Evolutionary conservation across 495 filamentous ascomycete species (phyloP).

Genomic region (Rusavskia elegans): DNA sequence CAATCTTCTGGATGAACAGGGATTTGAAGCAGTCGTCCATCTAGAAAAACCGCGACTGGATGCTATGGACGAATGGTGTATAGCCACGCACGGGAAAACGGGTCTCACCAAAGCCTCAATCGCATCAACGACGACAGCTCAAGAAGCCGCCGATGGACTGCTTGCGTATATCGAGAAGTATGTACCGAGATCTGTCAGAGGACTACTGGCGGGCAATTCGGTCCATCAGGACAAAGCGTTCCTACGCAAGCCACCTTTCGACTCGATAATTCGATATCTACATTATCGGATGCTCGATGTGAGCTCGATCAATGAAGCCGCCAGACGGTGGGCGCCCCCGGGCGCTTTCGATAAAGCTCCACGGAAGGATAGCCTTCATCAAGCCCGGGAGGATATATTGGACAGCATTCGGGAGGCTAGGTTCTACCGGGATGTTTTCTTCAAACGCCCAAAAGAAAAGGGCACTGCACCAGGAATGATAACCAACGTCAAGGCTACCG

Average conservation of each 20-base stretch:
- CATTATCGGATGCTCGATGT: constrained; percentile 89
- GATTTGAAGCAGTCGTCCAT: constrained; percentile 70
- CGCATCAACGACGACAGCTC: constrained; percentile 52
- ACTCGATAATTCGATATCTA: constrained; percentile 52
- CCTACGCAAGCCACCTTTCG: constrained; percentile 57
- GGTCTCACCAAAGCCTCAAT: constrained; percentile 70
- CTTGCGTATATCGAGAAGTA: constrained; percentile 60
- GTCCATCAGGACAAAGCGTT: constrained; percentile 85
- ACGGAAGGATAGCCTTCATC: constrained; percentile 57
- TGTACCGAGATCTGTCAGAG: constrained; percentile 45
- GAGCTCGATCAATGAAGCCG: constrained; percentile 78
- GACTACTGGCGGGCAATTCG: constrained; percentile 75
- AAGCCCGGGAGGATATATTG: constrained; percentile 77
- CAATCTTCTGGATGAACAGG: constrained; percentile 54
- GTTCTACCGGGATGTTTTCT: constrained; percentile 57
- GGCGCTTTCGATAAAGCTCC: constrained; percentile 45
- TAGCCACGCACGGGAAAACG: constrained; percentile 44
- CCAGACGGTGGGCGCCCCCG: constrained; percentile 57
- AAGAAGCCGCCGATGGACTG: constrained; percentile 55
- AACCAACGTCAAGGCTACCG: not conserved
- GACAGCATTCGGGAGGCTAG: constrained; percentile 87
- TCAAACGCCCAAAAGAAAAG: constrained; percentile 20
- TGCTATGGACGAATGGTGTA: constrained; percentile 62
- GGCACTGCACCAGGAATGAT: not conserved
- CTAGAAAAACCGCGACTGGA: constrained; percentile 54